Conservation (phyloP, 176 grass and related monocot species). For the Bolboschoenus planiculmis region DNA sequence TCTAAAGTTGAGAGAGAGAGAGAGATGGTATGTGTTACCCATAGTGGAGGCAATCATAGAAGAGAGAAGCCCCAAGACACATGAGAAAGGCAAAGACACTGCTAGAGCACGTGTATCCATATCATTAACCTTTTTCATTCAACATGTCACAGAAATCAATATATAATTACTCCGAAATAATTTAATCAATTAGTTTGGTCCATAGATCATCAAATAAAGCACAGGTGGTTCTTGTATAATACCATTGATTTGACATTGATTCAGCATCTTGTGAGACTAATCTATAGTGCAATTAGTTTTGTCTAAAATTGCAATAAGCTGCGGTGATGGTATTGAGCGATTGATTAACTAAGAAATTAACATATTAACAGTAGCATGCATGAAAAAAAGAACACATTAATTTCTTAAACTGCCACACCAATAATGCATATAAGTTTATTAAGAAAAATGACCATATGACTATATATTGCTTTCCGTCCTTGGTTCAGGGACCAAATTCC, state of each 20-base stretch:
- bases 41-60: constrained; percentile 94
- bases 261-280: background rate
- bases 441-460: background rate
- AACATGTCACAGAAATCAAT: background rate
- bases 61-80: constrained; percentile 78
- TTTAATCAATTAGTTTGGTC: background rate
- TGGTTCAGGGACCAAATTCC: background rate
- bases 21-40: constrained; percentile 49
- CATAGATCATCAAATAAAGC: background rate
- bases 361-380: background rate
- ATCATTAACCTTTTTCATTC: constrained; percentile 45
- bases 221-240: background rate
- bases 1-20: constrained; percentile 2
- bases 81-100: constrained; percentile 93
- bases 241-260: background rate
- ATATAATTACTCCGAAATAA: background rate
- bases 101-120: constrained; percentile 68
- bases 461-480: background rate
- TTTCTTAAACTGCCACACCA: background rate
- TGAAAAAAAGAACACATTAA: background rate
- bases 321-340: background rate
- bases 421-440: background rate
- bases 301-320: background rate
- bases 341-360: background rate
- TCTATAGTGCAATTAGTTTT: background rate